These are phyloP conservation scores for Prunus mume DNA, from an alignment of 306 rosid species.

Conservation along the genomic window DNA sequence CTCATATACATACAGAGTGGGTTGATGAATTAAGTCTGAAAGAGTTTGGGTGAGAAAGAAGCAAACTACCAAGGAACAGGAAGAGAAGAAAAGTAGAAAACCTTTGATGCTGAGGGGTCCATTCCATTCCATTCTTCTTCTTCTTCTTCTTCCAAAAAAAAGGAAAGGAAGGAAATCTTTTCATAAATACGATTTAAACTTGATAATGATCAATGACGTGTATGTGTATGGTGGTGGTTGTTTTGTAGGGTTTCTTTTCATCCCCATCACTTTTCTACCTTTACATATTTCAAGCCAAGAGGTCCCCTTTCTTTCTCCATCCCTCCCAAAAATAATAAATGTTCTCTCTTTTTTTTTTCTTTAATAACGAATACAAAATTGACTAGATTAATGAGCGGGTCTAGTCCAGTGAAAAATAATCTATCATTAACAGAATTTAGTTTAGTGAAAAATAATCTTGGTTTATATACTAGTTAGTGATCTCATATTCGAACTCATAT, in stretches of 20 bases:
- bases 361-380: too few species aligned
- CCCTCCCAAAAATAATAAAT: neutral
- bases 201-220: conserved; percentile 18
- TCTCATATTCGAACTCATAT: too few species aligned
- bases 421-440: too few species aligned
- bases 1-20: too few species aligned
- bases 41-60: neutral
- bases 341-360: too few species aligned
- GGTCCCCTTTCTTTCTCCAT: neutral
- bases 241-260: conserved; percentile 17
- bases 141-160: neutral
- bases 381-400: neutral
- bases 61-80: neutral
- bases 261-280: conserved; percentile 34
- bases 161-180: neutral
- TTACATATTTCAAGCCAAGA: conserved; percentile 3
- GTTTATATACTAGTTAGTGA: too few species aligned
- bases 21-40: neutral
- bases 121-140: neutral
- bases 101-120: neutral
- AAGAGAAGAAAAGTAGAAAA: neutral
- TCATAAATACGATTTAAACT: neutral
- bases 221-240: conserved; percentile 45
- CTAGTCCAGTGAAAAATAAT: too few species aligned
- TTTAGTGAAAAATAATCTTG: rapidly evolving